Base-by-base conservation (phyloP, 805 yeast genomes). In the Nakazawaea ishiwadae region DNA sequence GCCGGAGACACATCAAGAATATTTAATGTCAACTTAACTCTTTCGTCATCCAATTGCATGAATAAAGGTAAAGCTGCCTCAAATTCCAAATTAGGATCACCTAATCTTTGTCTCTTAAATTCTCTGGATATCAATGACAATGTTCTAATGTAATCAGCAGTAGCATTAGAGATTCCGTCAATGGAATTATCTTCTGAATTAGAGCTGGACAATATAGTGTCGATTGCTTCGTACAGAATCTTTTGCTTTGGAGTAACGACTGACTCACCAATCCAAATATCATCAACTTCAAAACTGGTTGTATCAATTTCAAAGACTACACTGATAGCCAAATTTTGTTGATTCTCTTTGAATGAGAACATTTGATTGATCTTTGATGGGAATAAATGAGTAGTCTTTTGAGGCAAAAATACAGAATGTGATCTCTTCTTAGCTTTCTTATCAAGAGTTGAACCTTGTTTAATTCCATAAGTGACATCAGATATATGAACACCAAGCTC, bases 351-450 rank as follows among this genome's bases (percentile, higher is more conserved):
- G 55, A 90, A 79, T 2, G 88, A 79, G 29, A 78, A 62, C 18
- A 73, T 52, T 5, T 78, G 74, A 51, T 77, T 78, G 18, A 91
- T 69, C 35, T 74, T 72, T 33, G 66, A 65, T 7, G 96, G 96
- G 50, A 82, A 73, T 51, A 89, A 69, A 45, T 81, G 76, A 33
- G 79, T 75, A 21, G 73, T 69, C 46, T 74, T 75, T 57, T 90
- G 96, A 11, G 95, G 93, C 59, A 90, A 72, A 54, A 81, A 84
- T 3, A 91, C 97, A 6, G 96, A 80, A 4, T 91, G 78, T 1
- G 95, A 88, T 58, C 98, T 76, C 65, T 87, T 89, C 62, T 87
- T 85, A 1, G 96, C 84, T 58, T 91, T 89, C 47, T 90, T 80
- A 55, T 93, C 99, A 46, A 91, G 66, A 8, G 78, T 64, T 0